phyloP scores from a whole-genome alignment of 257 asterid genomes.

The Solanum chaucha region DNA sequence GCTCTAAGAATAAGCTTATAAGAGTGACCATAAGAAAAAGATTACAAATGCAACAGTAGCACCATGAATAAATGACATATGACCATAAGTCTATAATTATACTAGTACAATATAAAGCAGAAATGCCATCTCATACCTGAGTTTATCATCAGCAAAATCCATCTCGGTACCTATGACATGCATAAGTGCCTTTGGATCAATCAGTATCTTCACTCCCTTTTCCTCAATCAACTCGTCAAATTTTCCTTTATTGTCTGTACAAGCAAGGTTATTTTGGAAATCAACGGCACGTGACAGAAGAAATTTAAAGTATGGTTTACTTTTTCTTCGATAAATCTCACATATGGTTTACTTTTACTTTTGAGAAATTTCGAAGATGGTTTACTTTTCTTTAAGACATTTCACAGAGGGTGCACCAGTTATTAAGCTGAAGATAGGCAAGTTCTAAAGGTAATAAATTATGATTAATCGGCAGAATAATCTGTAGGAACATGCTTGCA shows the following conservation, averaged over 20 bases:
- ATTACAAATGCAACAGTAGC: neutral
- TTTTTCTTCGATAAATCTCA: neutral
- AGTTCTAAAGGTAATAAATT: neutral
- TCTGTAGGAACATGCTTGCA: too few relatives aligned
- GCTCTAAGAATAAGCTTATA: neutral
- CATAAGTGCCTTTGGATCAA: conserved; percentile 33
- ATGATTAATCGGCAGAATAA: neutral
- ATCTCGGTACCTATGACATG: conserved; percentile 31
- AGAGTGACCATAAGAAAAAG: neutral
- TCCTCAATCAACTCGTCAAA: conserved; percentile 72
- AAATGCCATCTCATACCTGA: conserved; percentile 1
- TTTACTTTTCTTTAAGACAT: neutral
- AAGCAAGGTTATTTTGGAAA: neutral
- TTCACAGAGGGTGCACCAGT: neutral
- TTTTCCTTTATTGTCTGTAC: conserved; percentile 77
- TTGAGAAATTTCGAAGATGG: neutral
- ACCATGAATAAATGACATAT: neutral
- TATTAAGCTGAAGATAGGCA: neutral
- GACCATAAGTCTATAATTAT: neutral
- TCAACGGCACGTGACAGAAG: neutral
- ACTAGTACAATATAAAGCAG: neutral
- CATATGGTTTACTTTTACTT: too few relatives aligned
- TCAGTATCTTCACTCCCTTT: conserved; percentile 29
- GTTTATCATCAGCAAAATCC: conserved; percentile 36
- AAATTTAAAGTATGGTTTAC: neutral